These are phyloP conservation scores for Closterium sp. DNA, from an alignment of 139 green algal genomes.

Conservation along the genomic window DNA sequence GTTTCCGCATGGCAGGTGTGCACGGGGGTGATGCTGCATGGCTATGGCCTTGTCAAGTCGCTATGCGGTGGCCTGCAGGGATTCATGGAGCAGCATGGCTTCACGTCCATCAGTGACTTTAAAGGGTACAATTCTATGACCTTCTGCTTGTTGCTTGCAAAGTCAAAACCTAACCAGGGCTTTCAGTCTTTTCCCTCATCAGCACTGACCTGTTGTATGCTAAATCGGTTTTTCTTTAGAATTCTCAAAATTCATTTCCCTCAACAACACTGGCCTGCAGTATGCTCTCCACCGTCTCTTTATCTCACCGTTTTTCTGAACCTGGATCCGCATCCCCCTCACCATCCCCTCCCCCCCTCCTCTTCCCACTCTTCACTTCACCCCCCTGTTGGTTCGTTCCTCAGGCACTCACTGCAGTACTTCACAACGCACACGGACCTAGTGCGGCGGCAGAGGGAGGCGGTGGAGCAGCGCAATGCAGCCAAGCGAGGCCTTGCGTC, in stretches of 20 bases:
- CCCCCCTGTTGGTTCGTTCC: too few species aligned
- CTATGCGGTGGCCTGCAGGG: constrained; percentile 84
- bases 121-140: constrained; percentile 64
- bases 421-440: constrained; percentile 95
- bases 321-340: too few species aligned
- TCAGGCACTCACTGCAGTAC: constrained; percentile 71
- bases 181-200: too few species aligned
- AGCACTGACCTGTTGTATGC: too few species aligned
- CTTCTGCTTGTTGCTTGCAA: too few species aligned
- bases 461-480: constrained; percentile 71
- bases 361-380: too few species aligned
- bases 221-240: too few species aligned
- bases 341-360: neutral
- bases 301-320: too few species aligned
- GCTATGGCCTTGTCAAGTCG: constrained; percentile 87
- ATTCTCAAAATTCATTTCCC: too few species aligned
- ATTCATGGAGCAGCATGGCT: constrained; percentile 76
- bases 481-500: constrained; percentile 70
- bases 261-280: too few species aligned
- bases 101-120: constrained; percentile 83
- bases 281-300: too few species aligned
- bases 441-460: constrained; percentile 80
- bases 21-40: constrained; percentile 82
- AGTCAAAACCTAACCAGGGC: too few species aligned
- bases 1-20: neutral